Evolutionary conservation across 495 filamentous ascomycete genomes (phyloP).

Genomic region (Hypoxylon subgilvum): DNA sequence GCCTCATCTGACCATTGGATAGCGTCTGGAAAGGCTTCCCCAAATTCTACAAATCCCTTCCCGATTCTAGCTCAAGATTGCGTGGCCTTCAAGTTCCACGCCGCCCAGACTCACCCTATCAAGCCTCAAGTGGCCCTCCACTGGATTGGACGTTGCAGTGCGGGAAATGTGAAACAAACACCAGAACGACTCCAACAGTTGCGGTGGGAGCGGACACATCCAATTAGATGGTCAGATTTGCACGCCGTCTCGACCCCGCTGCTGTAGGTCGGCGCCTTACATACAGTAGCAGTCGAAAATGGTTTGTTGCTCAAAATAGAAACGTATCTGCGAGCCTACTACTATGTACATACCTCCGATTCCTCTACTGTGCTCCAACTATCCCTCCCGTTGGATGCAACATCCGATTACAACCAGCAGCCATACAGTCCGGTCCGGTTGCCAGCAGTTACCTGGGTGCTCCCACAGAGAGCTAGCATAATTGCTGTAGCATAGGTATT

Average conservation of each 20-base stretch:
- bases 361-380: conserved; percentile 19
- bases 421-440: conserved; percentile 19
- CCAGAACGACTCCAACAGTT: conserved; percentile 21
- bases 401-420: conserved; percentile 35
- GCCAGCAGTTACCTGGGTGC: conserved; percentile 3
- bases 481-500: too few species aligned
- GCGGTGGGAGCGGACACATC: conserved; percentile 13
- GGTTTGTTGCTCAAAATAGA: conserved; percentile 31
- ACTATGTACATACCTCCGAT: conserved; percentile 4
- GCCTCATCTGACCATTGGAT: too few species aligned
- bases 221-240: conserved; percentile 10
- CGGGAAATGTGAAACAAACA: conserved; percentile 33
- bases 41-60: too few species aligned
- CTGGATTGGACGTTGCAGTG: conserved; percentile 18
- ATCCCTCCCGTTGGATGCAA: conserved; percentile 33
- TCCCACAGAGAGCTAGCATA: too few species aligned
- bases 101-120: background rate
- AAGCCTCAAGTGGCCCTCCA: too few species aligned
- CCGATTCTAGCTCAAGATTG: background rate
- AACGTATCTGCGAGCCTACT: conserved; percentile 20
- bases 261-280: conserved; percentile 26
- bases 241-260: conserved; percentile 11
- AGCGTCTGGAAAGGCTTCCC: too few species aligned
- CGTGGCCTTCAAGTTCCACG: background rate
- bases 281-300: conserved; percentile 7